phyloP scores from a whole-genome alignment of 495 filamentous ascomycete genomes.

The Tuber calosporum region DNA sequence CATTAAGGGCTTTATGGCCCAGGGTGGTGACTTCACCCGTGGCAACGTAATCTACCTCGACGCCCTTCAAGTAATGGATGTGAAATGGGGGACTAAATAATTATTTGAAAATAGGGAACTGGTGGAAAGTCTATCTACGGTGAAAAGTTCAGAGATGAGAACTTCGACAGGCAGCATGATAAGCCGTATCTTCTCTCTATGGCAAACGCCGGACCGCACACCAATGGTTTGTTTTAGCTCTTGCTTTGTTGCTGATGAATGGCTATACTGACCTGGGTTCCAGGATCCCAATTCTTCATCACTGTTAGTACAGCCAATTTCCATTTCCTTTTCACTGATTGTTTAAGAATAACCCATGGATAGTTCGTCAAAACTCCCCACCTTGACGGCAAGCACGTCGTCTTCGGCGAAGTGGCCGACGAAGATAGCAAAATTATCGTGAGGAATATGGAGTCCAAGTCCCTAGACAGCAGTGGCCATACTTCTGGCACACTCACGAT shows the following conservation, averaged over 20 bases:
- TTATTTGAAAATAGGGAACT: constrained; percentile 53
- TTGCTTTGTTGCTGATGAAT: background rate
- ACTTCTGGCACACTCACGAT: constrained; percentile 34
- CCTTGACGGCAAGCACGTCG: constrained; percentile 73
- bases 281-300: constrained; percentile 39
- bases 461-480: constrained; percentile 31
- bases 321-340: constrained; percentile 73
- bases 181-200: constrained; percentile 64
- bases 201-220: constrained; percentile 76
- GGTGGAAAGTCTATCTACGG: constrained; percentile 84
- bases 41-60: constrained; percentile 62
- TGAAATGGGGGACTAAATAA: constrained; percentile 30
- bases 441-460: constrained; percentile 57
- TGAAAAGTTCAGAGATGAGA: constrained; percentile 78
- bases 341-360: background rate
- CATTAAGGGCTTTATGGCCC: constrained; percentile 96
- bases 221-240: constrained; percentile 42
- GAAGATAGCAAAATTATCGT: constrained; percentile 57
- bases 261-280: background rate
- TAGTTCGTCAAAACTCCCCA: constrained; percentile 57
- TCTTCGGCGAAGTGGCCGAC: constrained; percentile 72
- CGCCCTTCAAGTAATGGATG: constrained; percentile 42
- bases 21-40: constrained; percentile 98
- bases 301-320: constrained; percentile 51
- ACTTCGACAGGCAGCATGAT: constrained; percentile 61